Evolutionary conservation across 2,329 filamentous ascomycete genomes (phyloP).

Genomic region (Colletotrichum tofieldiae): DNA sequence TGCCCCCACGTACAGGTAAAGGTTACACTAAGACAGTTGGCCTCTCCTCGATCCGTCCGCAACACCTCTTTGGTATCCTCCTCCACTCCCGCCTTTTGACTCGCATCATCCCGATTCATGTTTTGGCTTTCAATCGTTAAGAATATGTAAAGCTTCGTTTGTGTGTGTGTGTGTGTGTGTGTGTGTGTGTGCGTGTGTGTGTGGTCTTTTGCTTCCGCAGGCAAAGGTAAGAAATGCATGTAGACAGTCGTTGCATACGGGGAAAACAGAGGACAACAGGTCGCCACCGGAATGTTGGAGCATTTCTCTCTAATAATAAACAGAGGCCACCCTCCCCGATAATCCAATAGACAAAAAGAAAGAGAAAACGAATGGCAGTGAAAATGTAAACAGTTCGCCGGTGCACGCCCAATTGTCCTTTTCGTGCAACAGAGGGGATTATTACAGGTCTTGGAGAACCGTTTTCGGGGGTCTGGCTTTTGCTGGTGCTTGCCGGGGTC

Average conservation of each 20-base stretch:
- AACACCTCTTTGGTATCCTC: slow-evolving; percentile 14
- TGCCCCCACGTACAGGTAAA: not conserved
- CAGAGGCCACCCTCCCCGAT: slow-evolving; percentile 20
- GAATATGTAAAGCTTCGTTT: slow-evolving; percentile 20
- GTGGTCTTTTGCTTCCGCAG: slow-evolving; percentile 23
- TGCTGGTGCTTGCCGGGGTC: not conserved
- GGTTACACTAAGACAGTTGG: slow-evolving; percentile 13
- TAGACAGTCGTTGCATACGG: slow-evolving; percentile 26
- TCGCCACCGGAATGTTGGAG: not conserved
- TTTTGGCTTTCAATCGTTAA: slow-evolving; percentile 15
- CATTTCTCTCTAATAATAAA: slow-evolving; percentile 12
- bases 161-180: slow-evolving; percentile 25
- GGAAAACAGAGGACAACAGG: not conserved
- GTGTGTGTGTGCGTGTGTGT: slow-evolving; percentile 13
- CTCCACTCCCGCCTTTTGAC: not conserved
- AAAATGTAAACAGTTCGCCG: slow-evolving; percentile 31
- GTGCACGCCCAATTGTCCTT: slow-evolving; percentile 20
- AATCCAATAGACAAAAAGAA: not conserved
- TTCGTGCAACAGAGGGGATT: slow-evolving; percentile 34
- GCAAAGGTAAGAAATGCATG: slow-evolving; percentile 31
- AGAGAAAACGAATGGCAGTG: not conserved
- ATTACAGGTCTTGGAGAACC: slow-evolving; percentile 30
- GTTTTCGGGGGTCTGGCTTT: not conserved
- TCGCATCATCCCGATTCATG: not conserved
- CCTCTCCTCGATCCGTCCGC: not conserved